Base-by-base conservation (phyloP, 495 filamentous ascomycete genomes). In the Aeminium ludgeri region DNA sequence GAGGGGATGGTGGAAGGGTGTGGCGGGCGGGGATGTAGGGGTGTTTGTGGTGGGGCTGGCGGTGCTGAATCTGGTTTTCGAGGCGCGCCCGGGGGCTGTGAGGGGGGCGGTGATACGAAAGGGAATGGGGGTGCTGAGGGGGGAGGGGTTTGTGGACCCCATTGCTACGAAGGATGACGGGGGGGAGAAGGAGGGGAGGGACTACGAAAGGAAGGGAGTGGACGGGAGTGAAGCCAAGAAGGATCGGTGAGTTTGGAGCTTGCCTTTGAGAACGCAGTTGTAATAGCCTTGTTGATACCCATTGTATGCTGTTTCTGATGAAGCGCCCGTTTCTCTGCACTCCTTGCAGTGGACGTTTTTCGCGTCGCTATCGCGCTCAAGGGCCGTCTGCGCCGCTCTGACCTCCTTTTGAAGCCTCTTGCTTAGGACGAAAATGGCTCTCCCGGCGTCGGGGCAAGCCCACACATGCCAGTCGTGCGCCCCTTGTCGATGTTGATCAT, bases 401-500 rank as follows among this genome's bases (percentile, higher is more conserved):
- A n/a, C n/a, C n/a, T n/a, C n/a, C n/a, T n/a, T n/a, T n/a, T n/a
- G n/a, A n/a, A n/a, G n/a, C n/a, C n/a, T n/a, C n/a, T n/a, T n/a
- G n/a, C n/a, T n/a, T n/a, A n/a, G n/a, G n/a, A n/a, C n/a, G n/a
- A n/a, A n/a, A n/a, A n/a, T n/a, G n/a, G n/a, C n/a, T n/a, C n/a
- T n/a, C n/a, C n/a, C n/a, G n/a, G n/a, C n/a, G n/a, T n/a, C n/a
- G n/a, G n/a, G 65, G 87, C 95, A 20, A 97, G 65, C 57, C 89
- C 91, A 53, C 85, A 82, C 67, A 92, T 80, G 43, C 84, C 82
- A 32, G 85, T 85, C 73, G 93, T 96, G 33, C 85, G 85, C 38
- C 86, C 87, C 64, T 95, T 94, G 43, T 80, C 86, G 55, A 95
- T 86, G 56, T 79, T 86, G 44, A 97, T 86, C 48, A 79, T 73